Evolutionary conservation across 2,329 filamentous ascomycete species (phyloP).

Genomic region (Exophiala alcalophila): DNA sequence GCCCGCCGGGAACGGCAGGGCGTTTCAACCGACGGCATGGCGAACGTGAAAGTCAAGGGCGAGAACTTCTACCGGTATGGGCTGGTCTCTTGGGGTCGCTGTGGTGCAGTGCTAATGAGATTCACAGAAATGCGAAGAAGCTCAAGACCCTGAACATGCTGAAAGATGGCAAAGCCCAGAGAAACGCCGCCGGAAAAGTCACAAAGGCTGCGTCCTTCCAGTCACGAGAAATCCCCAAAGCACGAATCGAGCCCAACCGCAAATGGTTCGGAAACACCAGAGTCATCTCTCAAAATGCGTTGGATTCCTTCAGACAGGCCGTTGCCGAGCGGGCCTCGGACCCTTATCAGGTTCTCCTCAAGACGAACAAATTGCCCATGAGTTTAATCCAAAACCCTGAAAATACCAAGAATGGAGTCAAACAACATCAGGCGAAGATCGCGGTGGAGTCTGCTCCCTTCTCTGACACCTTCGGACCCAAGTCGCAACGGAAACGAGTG

Average conservation of each 20-base stretch:
- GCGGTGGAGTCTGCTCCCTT: conserved; percentile 85
- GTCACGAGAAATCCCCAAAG: conserved; percentile 74
- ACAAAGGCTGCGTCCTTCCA: conserved; percentile 81
- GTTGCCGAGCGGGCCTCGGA: conserved; percentile 87
- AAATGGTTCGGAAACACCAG: conserved; percentile 98
- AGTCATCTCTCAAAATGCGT: conserved; percentile 82
- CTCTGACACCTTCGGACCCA: conserved; percentile 85
- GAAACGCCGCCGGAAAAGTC: conserved; percentile 80
- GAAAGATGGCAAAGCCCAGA: conserved; percentile 78
- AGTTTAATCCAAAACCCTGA: conserved; percentile 80
- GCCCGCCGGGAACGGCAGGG: conserved; percentile 79
- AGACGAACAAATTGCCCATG: conserved; percentile 96
- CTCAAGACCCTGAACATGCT: conserved; percentile 85
- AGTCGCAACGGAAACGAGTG: conserved; percentile 86
- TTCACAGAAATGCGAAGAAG: conserved; percentile 68
- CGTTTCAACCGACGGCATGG: conserved; percentile 80
- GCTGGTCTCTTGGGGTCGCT: no score
- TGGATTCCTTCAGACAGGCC: conserved; percentile 82
- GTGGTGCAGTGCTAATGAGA: conserved; percentile 5
- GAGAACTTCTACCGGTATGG: conserved; percentile 93
- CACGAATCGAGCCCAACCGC: conserved; percentile 89
- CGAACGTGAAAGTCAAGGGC: conserved; percentile 88
- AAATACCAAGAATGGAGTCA: conserved; percentile 70
- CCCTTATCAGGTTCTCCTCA: conserved; percentile 90
- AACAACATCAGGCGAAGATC: conserved; percentile 93